phyloP scores from a whole-genome alignment of 768 basidiomycete genomes.

The Hemileccinum rubropunctum region DNA sequence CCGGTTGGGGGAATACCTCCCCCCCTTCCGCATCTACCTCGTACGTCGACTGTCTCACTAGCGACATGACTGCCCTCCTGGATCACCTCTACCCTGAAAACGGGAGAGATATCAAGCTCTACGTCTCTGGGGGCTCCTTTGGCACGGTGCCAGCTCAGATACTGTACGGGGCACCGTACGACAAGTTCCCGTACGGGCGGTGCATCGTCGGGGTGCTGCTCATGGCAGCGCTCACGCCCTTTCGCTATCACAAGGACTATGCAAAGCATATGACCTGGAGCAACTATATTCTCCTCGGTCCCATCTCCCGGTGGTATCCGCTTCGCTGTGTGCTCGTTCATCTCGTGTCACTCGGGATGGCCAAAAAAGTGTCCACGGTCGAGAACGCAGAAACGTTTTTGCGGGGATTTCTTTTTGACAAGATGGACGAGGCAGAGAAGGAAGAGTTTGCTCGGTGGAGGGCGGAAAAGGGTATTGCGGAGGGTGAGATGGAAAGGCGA shows the following conservation, averaged over 20 bases:
- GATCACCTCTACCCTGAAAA: slow-evolving; percentile 47
- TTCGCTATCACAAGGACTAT: slow-evolving; percentile 45
- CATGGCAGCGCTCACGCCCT: slow-evolving; percentile 45
- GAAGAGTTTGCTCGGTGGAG: slow-evolving; percentile 39
- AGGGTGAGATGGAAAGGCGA: slow-evolving; percentile 42
- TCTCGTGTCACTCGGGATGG: slow-evolving; percentile 33
- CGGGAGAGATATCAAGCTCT: slow-evolving; percentile 39
- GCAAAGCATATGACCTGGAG: slow-evolving; percentile 43
- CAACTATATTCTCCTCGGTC: slow-evolving; percentile 47
- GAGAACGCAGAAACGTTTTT: slow-evolving; percentile 43
- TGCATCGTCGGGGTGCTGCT: slow-evolving; percentile 48
- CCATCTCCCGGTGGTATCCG: slow-evolving; percentile 41
- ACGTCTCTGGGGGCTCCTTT: slow-evolving; percentile 52
- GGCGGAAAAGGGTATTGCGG: slow-evolving; percentile 36
- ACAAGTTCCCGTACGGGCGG: slow-evolving; percentile 48
- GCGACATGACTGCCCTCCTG: slow-evolving; percentile 47
- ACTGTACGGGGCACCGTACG: slow-evolving; percentile 49
- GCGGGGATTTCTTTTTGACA: slow-evolving; percentile 36
- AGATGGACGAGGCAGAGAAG: slow-evolving; percentile 38
- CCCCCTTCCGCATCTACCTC: slow-evolving; percentile 32
- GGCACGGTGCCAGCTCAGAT: slow-evolving; percentile 57
- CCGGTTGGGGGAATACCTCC: slow-evolving; percentile 58
- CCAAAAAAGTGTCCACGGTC: slow-evolving; percentile 35
- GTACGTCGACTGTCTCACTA: slow-evolving; percentile 41
- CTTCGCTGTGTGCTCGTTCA: slow-evolving; percentile 33